Evolutionary conservation across 2,329 filamentous ascomycete species (phyloP).

Genomic region (Colletotrichum melonis): DNA sequence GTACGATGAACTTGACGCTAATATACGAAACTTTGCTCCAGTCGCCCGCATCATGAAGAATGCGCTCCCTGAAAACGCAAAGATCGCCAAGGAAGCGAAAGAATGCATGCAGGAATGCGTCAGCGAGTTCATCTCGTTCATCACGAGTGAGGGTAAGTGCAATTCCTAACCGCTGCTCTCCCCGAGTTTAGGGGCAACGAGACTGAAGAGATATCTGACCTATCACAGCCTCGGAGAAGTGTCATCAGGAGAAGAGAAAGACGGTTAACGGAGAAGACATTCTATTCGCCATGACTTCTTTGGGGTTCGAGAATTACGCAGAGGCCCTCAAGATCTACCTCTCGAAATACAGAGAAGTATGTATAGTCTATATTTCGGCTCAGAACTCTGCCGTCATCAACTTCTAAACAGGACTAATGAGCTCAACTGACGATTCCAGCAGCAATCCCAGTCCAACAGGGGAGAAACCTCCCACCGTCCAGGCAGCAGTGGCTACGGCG

Average conservation of each 20-base stretch:
- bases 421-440: constrained; percentile 21
- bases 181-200: constrained; percentile 8
- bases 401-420: background rate
- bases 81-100: constrained; percentile 99
- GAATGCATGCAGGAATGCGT: constrained; percentile 99
- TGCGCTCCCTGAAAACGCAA: constrained; percentile 96
- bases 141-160: constrained; percentile 93
- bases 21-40: constrained; percentile 94
- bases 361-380: constrained; percentile 43
- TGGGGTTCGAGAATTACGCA: constrained; percentile 98
- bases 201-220: constrained; percentile 39
- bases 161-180: background rate
- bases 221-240: constrained; percentile 91
- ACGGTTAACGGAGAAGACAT: constrained; percentile 99
- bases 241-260: constrained; percentile 99
- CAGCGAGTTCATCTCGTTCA: constrained; percentile 98
- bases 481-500: constrained; percentile 64
- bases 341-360: constrained; percentile 96
- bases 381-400: no score
- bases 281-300: constrained; percentile 97
- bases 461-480: constrained; percentile 65
- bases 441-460: constrained; percentile 71
- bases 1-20: constrained; percentile 79
- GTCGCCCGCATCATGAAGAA: constrained; percentile 99
- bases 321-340: constrained; percentile 98